Evolutionary conservation across 2,329 filamentous ascomycete genomes (phyloP), one percentile per base, ranked within the genome.

Genomic region (Pseudogymnoascus sp.): DNA sequence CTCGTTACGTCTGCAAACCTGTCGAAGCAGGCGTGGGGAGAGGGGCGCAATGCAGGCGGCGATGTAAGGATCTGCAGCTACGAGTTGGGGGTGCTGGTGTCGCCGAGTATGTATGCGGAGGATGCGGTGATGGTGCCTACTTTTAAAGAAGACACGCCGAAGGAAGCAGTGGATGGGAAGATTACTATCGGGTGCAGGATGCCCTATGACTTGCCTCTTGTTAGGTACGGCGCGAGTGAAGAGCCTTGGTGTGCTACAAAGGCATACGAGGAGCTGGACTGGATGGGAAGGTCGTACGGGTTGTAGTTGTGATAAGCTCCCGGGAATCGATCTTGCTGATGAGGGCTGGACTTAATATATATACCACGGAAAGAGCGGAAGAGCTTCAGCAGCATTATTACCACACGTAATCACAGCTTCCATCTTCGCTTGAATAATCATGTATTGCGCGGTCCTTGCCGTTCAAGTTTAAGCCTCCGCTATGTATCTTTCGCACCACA

Each of bases 1-100:
- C 78, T 96, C 65, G 72, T 95, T 2, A 95, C 90, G 0, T 94
- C 89, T n/a, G 91, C 91, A n/a, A 96, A 96, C 67, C 72, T 96
- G 2, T 94, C 89, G 1, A 93, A 87, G 64, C 91, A 96, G 73
- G 91, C 91, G 0, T 96, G 91, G 92, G 91, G 91, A 1, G 85
- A 88, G 37, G 77, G 81, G 2, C 72, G 71, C 1, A 83, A 81
- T 63, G 9, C 76, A 2, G 76, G 78, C 0, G 83, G 82, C 0
- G 82, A 89, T 67, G 76, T 91, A 30, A 81, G 86, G 36, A 83
- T 96, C 28, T 85, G 87, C 62, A 94, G 89, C 30, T 96, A 87
- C 77, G 91, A 96, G 71, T 82, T 90, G 33, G 91, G 91, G 0
- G 89, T 96, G 1, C 71, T 96, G 53, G 80, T 96, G 0, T 95